phyloP scores from a whole-genome alignment of 495 filamentous ascomycete genomes.

The Penicillium antarcticum region DNA sequence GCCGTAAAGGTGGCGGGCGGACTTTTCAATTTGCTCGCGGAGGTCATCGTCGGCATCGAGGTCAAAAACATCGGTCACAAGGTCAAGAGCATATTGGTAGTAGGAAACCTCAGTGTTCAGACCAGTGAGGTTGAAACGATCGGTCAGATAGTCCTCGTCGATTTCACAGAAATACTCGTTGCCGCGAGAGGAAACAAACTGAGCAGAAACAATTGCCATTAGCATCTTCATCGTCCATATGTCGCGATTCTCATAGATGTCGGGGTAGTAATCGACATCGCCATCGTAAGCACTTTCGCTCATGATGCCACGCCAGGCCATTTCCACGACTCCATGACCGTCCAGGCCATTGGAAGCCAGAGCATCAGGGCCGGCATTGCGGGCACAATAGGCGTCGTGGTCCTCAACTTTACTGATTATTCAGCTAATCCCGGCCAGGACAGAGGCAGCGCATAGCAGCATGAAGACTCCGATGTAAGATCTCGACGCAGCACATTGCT shows the following conservation, averaged over 20 bases:
- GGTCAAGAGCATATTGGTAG: slow-evolving; percentile 97
- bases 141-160: slow-evolving; percentile 97
- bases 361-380: too few relatives aligned
- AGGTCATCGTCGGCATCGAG: slow-evolving; percentile 98
- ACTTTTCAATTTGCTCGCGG: slow-evolving; percentile 97
- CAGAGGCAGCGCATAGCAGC: too few relatives aligned
- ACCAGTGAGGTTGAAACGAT: slow-evolving; percentile 97
- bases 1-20: slow-evolving; percentile 92
- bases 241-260: background rate
- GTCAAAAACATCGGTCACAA: slow-evolving; percentile 99
- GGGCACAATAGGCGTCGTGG: too few relatives aligned
- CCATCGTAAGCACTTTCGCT: too few relatives aligned
- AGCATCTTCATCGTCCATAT: slow-evolving; percentile 1
- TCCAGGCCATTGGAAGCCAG: too few relatives aligned
- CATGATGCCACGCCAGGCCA: too few relatives aligned
- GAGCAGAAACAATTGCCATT: slow-evolving; percentile 9
- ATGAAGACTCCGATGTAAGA: too few relatives aligned
- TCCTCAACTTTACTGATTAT: too few relatives aligned
- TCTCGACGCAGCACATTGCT: too few relatives aligned
- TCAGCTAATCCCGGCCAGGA: too few relatives aligned
- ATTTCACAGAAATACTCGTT: slow-evolving; percentile 99
- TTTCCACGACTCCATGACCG: too few relatives aligned
- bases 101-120: slow-evolving; percentile 97
- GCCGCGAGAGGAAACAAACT: slow-evolving; percentile 97
- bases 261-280: background rate